phyloP scores from a whole-genome alignment of 495 filamentous ascomycete species.

The Tuber calosporum region DNA sequence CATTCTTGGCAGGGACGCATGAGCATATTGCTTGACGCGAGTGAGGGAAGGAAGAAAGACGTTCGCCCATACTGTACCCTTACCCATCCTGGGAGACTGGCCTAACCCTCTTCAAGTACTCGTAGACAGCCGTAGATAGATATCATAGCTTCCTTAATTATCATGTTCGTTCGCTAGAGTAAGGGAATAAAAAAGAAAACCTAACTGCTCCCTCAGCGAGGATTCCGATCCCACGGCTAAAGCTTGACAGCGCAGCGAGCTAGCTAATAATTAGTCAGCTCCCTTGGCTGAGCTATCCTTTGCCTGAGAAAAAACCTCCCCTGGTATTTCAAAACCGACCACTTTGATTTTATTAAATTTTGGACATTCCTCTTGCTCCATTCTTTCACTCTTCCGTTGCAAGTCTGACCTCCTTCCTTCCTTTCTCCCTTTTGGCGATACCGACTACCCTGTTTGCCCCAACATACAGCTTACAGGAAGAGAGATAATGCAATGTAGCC shows the following conservation, averaged over 20 bases:
- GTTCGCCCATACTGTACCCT: background rate
- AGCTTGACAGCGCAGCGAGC: background rate
- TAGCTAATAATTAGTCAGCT: background rate
- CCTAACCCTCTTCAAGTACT: background rate
- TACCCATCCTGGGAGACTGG: background rate
- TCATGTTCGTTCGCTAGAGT: background rate
- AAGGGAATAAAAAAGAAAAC: background rate
- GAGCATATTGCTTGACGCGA: background rate
- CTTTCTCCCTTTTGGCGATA: background rate
- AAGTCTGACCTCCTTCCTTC: background rate
- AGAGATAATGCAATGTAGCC: background rate
- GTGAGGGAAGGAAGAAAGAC: background rate
- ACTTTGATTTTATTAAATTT: background rate
- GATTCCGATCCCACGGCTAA: background rate
- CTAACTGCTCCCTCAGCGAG: background rate
- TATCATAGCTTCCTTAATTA: background rate
- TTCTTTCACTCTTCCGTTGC: background rate
- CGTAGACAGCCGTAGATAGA: background rate
- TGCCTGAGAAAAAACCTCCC: background rate
- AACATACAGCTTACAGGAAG: background rate
- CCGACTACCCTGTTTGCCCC: background rate
- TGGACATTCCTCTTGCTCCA: background rate
- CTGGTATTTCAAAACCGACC: background rate
- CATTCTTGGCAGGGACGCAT: background rate
- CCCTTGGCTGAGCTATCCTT: background rate